These are phyloP conservation scores for Paxillus ammoniavirescens DNA, from an alignment of 768 basidiomycete species.

Conservation along the genomic window DNA sequence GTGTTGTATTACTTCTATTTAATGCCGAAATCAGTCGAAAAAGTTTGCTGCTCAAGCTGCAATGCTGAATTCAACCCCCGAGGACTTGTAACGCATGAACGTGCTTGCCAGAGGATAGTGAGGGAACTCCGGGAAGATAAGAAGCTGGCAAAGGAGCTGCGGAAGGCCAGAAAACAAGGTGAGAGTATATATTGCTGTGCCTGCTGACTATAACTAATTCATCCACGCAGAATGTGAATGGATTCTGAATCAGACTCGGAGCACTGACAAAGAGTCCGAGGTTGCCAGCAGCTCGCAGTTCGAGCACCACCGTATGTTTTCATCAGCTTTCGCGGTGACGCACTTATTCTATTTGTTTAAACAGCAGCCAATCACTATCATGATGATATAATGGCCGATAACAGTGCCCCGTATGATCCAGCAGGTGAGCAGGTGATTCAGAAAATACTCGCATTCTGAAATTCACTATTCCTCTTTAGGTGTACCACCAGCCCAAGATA, in stretches of 20 bases:
- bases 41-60: not conserved
- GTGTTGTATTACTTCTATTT: not conserved
- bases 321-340: not conserved
- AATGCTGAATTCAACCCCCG: not conserved
- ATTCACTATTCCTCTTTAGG: too few relatives aligned
- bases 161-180: not conserved
- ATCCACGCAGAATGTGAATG: not conserved
- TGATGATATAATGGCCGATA: not conserved
- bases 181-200: not conserved
- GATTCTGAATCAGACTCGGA: not conserved
- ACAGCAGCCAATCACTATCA: not conserved
- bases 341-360: not conserved
- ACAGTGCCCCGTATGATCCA: not conserved
- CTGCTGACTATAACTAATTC: not conserved
- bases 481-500: too few relatives aligned
- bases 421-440: not conserved
- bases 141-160: not conserved
- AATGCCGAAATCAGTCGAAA: not conserved
- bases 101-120: not conserved
- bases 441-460: too few relatives aligned
- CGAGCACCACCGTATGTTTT: not conserved
- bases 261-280: not conserved
- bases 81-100: not conserved
- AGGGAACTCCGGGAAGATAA: not conserved
- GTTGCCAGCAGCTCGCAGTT: not conserved